These are phyloP conservation scores for Cetraspora pellucida DNA, from an alignment of 192 early-diverging fungal species.

Conservation along the genomic window DNA sequence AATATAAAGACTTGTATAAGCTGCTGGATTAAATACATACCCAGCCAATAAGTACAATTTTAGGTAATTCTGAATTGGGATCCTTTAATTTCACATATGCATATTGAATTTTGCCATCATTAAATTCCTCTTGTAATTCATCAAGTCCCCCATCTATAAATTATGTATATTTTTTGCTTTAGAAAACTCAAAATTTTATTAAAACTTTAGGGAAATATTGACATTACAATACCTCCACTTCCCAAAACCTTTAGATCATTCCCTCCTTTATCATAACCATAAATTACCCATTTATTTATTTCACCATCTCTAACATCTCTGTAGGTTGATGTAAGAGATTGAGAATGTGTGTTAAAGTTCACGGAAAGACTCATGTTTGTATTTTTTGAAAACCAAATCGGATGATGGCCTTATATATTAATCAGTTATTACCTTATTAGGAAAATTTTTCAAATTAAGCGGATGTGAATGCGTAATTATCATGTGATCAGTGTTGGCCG, in stretches of 20 bases:
- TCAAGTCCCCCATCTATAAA: slow-evolving; percentile 72
- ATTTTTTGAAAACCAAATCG: too few species aligned
- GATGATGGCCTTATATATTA: too few species aligned
- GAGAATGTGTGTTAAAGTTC: slow-evolving; percentile 50
- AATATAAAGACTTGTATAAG: neutral
- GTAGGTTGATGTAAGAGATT: slow-evolving; percentile 66
- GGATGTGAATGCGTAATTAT: too few species aligned
- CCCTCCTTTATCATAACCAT: slow-evolving; percentile 74
- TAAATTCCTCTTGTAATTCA: slow-evolving; percentile 89
- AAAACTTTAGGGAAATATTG: neutral
- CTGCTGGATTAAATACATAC: slow-evolving; percentile 46
- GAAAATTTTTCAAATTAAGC: too few species aligned
- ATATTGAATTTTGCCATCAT: slow-evolving; percentile 87
- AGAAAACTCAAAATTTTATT: neutral
- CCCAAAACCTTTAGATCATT: slow-evolving; percentile 66
- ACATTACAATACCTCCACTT: slow-evolving; percentile 50
- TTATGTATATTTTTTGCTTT: neutral
- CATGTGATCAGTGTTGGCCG: too few species aligned
- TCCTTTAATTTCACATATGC: slow-evolving; percentile 84
- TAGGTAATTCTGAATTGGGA: slow-evolving; percentile 81
- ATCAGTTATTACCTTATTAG: too few species aligned
- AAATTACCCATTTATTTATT: slow-evolving; percentile 71
- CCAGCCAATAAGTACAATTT: slow-evolving; percentile 93
- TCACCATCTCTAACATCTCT: slow-evolving; percentile 61
- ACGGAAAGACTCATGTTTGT: slow-evolving; percentile 7